Base-by-base conservation (phyloP, 768 basidiomycete species). In the Podaxis sp. region DNA sequence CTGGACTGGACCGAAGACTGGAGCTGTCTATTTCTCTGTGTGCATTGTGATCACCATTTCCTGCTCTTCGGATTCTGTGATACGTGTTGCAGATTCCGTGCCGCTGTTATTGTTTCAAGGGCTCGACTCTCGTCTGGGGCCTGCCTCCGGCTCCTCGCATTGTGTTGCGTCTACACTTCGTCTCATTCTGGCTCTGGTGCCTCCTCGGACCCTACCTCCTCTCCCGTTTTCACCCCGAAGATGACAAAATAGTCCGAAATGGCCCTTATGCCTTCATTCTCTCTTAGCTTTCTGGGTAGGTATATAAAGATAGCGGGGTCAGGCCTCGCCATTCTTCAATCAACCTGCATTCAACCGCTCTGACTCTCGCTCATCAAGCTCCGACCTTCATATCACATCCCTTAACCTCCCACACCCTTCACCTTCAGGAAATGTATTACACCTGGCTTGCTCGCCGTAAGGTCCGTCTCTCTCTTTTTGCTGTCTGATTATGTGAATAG, bases 401-500 rank as follows among this genome's bases (percentile, higher is more conserved):
- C n/a, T 30, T 28, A 24, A 51, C 12, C 33, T 30, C 28, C 52
- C 4, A 52, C 17, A 28, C 19, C 40, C n/a, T 19, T 38, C 26
- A n/a, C n/a, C 3, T 44, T 52, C 53, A 42, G 48, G 63, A 40
- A 53, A 70, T 73, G 70, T 67, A 69, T 56, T 69, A 68, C 59
- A 59, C 68, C 59, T 66, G 71, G 44, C 59, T 67, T 40, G 64
- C 69, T 51, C 75, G 73, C 49, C 63, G 66, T 64, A 73, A 71
- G 65, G 76, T 73, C 17, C n/a, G 70, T 54, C 15, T 13, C 17
- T 54, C 44, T 24, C 56, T 13, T 1, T 33, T 33, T 33, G 33
- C 33, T 24, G 3, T 33, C 33, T 39, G 59, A 11, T 26, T 51
- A 5, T 17, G 6, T 17, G 24, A 11, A 39, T 19, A 33, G 15